Conservation (phyloP, 192 early-diverging fungal genomes). For the Entomortierella beljakovae region DNA sequence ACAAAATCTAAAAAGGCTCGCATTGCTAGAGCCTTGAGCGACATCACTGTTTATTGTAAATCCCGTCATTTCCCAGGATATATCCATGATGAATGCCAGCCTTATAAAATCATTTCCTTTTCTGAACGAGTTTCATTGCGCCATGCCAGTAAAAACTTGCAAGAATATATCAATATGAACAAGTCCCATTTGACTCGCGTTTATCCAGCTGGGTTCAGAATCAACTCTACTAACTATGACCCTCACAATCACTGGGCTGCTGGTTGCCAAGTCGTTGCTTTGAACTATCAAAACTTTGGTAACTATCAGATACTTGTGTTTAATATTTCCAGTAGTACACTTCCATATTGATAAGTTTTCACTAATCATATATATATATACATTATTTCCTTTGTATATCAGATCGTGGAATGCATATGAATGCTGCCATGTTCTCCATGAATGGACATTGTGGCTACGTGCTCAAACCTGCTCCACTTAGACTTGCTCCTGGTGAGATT, state of each 20-base stretch:
- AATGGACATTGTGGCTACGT: conserved; percentile 86
- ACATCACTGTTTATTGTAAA: conserved; percentile 73
- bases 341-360: too few relatives aligned
- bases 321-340: too few relatives aligned
- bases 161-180: conserved; percentile 69
- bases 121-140: conserved; percentile 73
- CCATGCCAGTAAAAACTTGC: conserved; percentile 61
- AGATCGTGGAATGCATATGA: conserved; percentile 85
- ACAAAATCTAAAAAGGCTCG: conserved; percentile 50
- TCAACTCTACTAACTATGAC: conserved; percentile 87
- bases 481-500: conserved; percentile 28
- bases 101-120: conserved; percentile 72
- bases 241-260: conserved; percentile 84
- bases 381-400: not conserved
- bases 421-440: conserved; percentile 83
- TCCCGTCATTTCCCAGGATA: conserved; percentile 70
- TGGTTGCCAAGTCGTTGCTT: conserved; percentile 88
- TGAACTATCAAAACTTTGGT: conserved; percentile 91
- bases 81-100: conserved; percentile 60
- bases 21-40: conserved; percentile 66
- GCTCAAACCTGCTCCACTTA: conserved; percentile 72
- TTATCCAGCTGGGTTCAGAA: conserved; percentile 85
- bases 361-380: not conserved
- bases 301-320: too few relatives aligned
- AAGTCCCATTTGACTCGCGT: conserved; percentile 73